Conservation (phyloP, 495 filamentous ascomycete genomes). For the Apodospora peruviana region DNA sequence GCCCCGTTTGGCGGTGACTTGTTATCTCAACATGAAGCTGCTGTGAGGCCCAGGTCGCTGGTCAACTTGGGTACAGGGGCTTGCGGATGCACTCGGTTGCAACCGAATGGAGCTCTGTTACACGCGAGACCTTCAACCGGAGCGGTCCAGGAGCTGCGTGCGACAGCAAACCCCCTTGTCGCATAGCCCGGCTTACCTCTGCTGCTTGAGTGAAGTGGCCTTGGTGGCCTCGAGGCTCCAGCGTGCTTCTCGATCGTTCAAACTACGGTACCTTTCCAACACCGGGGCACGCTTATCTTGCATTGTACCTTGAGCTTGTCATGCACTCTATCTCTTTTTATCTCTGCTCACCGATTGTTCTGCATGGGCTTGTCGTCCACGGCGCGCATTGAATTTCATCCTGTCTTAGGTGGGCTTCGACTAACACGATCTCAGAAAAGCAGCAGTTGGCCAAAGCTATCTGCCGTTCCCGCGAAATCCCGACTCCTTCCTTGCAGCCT, state of each 20-base stretch:
- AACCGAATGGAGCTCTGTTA: slow-evolving; percentile 7
- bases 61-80: slow-evolving; percentile 3
- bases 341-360: slow-evolving; percentile 20
- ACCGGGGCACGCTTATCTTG: slow-evolving; percentile 16
- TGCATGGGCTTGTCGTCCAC: no score
- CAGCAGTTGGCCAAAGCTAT: background rate
- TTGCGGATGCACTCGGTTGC: slow-evolving; percentile 2
- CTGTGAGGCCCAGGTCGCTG: slow-evolving; percentile 9
- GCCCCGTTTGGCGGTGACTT: slow-evolving; percentile 15
- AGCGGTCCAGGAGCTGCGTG: slow-evolving; percentile 1
- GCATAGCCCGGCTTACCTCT: background rate
- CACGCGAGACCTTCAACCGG: slow-evolving; percentile 8
- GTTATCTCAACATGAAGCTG: slow-evolving; percentile 15
- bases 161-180: slow-evolving; percentile 1
- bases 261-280: background rate
- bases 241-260: background rate
- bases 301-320: slow-evolving; percentile 6
- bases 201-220: background rate
- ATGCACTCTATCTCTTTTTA: slow-evolving; percentile 4
- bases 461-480: slow-evolving; percentile 8
- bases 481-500: background rate
- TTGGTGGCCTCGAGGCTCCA: no score
- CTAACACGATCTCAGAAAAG: background rate
- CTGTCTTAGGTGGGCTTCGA: background rate
- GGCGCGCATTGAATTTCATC: slow-evolving; percentile 9